Evolutionary conservation across 257 asterid genomes (phyloP).

Genomic region (Euphrasia confusa): DNA sequence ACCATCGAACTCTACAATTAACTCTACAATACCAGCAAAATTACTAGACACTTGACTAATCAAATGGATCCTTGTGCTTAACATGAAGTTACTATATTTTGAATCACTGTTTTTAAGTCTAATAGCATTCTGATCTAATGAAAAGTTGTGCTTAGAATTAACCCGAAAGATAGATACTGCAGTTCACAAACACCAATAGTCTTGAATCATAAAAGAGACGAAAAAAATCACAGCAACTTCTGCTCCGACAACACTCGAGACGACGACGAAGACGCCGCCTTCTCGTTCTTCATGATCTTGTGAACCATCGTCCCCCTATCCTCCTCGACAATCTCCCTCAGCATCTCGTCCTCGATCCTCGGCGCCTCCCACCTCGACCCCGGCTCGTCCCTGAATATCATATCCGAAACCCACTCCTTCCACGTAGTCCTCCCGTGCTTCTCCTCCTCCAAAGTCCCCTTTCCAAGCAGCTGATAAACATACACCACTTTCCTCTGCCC

Average conservation of each 20-base stretch:
- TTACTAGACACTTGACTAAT: too few species aligned
- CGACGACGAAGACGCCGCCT: too few species aligned
- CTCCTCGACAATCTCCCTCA: constrained; percentile 79
- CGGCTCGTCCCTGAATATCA: constrained; percentile 88
- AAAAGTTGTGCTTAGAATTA: too few species aligned
- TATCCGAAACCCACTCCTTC: constrained; percentile 90
- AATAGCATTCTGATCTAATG: too few species aligned
- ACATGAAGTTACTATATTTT: too few species aligned
- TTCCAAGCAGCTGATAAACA: constrained; percentile 69
- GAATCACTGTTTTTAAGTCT: too few species aligned
- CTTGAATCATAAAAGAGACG: too few species aligned
- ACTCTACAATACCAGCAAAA: too few species aligned
- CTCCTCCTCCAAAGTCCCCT: constrained; percentile 68
- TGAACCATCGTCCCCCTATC: constrained; percentile 60
- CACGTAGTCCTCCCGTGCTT: constrained; percentile 65
- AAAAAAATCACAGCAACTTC: constrained; percentile 24
- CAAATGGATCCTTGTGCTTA: too few species aligned
- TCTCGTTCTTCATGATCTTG: constrained; percentile 74
- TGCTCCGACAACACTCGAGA: constrained; percentile 45
- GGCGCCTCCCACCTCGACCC: constrained; percentile 84
- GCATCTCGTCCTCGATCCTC: constrained; percentile 61
- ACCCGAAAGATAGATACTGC: too few species aligned
- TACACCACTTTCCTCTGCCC: constrained; percentile 82
- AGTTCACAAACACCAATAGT: too few species aligned
- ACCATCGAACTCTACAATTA: too few species aligned